These are phyloP conservation scores for Achaetomiella virescens DNA, from an alignment of 495 filamentous ascomycete species.

Conservation along the genomic window DNA sequence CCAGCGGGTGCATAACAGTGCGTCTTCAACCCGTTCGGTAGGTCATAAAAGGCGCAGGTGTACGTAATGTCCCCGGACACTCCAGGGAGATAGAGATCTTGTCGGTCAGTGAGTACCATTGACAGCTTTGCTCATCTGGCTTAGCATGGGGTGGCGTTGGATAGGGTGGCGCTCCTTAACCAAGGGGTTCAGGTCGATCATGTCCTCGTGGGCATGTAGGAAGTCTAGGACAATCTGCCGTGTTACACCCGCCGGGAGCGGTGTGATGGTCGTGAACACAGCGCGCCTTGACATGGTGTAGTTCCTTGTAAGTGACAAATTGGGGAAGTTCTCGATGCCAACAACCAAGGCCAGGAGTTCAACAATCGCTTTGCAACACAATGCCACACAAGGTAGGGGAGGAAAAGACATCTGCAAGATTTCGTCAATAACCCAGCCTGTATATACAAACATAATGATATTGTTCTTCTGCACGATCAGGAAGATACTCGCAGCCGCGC, in stretches of 20 bases:
- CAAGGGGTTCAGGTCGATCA: constrained; percentile 78
- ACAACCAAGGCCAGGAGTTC: background rate
- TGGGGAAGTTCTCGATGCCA: background rate
- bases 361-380: background rate
- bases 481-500: background rate
- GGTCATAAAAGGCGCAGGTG: constrained; percentile 67
- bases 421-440: background rate
- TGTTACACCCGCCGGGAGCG: constrained; percentile 59
- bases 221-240: constrained; percentile 61
- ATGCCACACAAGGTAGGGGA: background rate
- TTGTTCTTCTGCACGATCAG: background rate
- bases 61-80: constrained; percentile 63
- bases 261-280: constrained; percentile 63
- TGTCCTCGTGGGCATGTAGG: constrained; percentile 64
- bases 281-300: constrained; percentile 48
- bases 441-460: background rate
- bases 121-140: constrained; percentile 59
- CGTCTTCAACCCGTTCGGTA: constrained; percentile 62
- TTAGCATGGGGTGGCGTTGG: constrained; percentile 53
- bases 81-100: constrained; percentile 68
- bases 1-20: constrained; percentile 58
- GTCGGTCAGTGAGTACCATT: constrained; percentile 69
- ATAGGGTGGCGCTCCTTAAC: constrained; percentile 62
- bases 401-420: background rate
- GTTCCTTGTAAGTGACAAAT: constrained; percentile 1